Evolutionary conservation across 148 eudicot genomes (phyloP).

Genomic region (Camellia japonica): DNA sequence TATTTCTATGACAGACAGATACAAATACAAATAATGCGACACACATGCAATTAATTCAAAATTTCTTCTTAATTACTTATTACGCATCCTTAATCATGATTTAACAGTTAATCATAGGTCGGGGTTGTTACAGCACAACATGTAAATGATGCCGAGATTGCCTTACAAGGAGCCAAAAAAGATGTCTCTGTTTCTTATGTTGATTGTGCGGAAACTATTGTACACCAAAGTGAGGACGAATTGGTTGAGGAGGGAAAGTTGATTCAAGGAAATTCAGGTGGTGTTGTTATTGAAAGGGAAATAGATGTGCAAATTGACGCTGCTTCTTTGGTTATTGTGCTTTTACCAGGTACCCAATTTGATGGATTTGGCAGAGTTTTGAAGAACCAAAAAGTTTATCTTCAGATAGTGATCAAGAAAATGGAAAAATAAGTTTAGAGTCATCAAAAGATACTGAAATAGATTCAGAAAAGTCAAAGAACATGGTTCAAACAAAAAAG

Average conservation of each 20-base stretch:
- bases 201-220: constrained; percentile 42
- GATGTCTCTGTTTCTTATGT: constrained; percentile 39
- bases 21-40: too few species aligned
- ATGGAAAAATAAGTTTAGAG: constrained; percentile 38
- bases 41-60: too few species aligned
- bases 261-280: constrained; percentile 33
- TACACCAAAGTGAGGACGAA: constrained; percentile 34
- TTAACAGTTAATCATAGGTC: too few species aligned
- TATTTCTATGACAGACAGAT: too few species aligned
- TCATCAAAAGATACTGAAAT: constrained; percentile 41
- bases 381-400: constrained; percentile 30
- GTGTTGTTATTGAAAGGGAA: constrained; percentile 32
- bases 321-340: constrained; percentile 31
- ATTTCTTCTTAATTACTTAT: too few species aligned
- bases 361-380: constrained; percentile 37
- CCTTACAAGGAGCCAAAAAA: constrained; percentile 66
- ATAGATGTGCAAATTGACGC: constrained; percentile 38
- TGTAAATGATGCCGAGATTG: constrained; percentile 84
- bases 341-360: constrained; percentile 28
- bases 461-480: constrained; percentile 60
- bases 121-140: constrained; percentile 36
- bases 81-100: too few species aligned
- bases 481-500: constrained; percentile 51
- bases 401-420: constrained; percentile 55
- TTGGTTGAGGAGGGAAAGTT: constrained; percentile 39